Conservation (phyloP, 495 filamentous ascomycete genomes). For the Bryoglossum gracile region DNA sequence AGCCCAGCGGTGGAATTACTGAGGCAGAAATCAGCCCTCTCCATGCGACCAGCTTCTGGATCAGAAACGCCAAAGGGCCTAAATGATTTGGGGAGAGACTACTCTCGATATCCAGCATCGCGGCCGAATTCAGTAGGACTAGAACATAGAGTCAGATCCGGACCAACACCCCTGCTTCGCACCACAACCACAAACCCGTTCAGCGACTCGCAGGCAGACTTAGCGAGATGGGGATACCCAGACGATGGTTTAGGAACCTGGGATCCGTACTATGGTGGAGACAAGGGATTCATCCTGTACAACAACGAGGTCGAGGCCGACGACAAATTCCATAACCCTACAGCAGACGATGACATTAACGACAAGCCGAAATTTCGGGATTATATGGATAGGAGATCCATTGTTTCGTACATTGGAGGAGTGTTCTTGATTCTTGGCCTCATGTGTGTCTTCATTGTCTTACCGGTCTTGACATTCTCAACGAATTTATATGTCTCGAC, state of each 20-base stretch:
- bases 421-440: slow-evolving; percentile 37
- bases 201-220: slow-evolving; percentile 18
- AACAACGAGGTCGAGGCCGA: slow-evolving; percentile 38
- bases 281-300: slow-evolving; percentile 34
- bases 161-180: slow-evolving; percentile 26
- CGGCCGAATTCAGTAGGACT: too few species aligned
- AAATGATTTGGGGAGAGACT: slow-evolving; percentile 38
- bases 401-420: slow-evolving; percentile 35
- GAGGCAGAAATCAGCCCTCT: slow-evolving; percentile 8
- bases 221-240: slow-evolving; percentile 29
- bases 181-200: slow-evolving; percentile 16
- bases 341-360: slow-evolving; percentile 36
- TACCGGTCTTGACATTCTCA: slow-evolving; percentile 37
- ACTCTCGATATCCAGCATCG: slow-evolving; percentile 38
- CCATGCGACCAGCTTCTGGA: not conserved
- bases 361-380: slow-evolving; percentile 34
- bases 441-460: slow-evolving; percentile 36
- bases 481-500: slow-evolving; percentile 19
- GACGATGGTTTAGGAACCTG: slow-evolving; percentile 35
- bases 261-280: slow-evolving; percentile 26
- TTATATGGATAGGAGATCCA: slow-evolving; percentile 31
- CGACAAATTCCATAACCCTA: slow-evolving; percentile 43
- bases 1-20: slow-evolving; percentile 10
- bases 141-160: too few species aligned
- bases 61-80: slow-evolving; percentile 21